A percentile compares a stretch with the other conserved stretches of the same genome.
phyloP scores from a whole-genome alignment of 805 yeast genomes.

The Soucietia sequanensis region DNA sequence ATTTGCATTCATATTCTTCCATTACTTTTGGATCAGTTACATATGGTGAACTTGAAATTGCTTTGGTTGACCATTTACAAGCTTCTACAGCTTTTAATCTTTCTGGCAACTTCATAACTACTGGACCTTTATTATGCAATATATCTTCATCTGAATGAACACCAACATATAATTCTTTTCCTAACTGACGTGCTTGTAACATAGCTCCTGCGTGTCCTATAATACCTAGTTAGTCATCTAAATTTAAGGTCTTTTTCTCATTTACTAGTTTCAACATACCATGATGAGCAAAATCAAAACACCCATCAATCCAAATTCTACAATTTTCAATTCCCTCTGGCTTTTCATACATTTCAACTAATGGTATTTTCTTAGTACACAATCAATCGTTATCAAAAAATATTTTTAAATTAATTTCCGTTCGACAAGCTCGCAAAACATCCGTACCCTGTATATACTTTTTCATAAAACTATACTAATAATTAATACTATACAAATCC shows the following conservation, averaged over 20 bases:
- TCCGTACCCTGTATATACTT: not conserved
- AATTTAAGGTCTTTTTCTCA: not conserved
- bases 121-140: conserved; percentile 80
- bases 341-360: conserved; percentile 40
- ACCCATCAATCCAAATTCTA: conserved; percentile 94
- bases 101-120: conserved; percentile 84
- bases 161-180: conserved; percentile 76
- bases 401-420: too few species aligned
- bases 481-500: conserved; percentile 1
- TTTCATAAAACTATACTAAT: not conserved
- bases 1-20: conserved; percentile 73
- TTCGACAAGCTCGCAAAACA: too few species aligned
- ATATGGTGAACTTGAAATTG: conserved; percentile 82
- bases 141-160: conserved; percentile 93
- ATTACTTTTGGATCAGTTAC: conserved; percentile 83
- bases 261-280: conserved; percentile 46
- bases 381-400: too few species aligned
- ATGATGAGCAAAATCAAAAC: conserved; percentile 97
- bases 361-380: too few species aligned
- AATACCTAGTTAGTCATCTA: conserved; percentile 21
- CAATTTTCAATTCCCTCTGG: conserved; percentile 44
- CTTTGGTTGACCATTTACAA: conserved; percentile 81
- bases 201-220: conserved; percentile 89
- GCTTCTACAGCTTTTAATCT: conserved; percentile 83
- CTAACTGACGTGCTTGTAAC: conserved; percentile 85